Conservation (phyloP, 116 monocot species). For the Papilionanthe hybrid region DNA sequence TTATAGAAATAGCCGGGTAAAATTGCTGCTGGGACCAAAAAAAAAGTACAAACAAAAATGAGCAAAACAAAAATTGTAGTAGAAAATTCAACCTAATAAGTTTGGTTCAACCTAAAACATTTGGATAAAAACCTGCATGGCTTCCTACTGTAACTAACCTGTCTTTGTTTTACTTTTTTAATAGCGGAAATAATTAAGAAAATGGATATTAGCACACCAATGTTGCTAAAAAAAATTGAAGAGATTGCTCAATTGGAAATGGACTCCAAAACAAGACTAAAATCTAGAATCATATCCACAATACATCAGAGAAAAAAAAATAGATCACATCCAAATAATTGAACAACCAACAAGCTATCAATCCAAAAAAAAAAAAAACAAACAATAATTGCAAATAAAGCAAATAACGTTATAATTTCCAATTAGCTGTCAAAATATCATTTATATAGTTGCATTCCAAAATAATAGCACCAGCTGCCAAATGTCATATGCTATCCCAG, state of each 20-base stretch:
- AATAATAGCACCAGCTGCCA: neutral
- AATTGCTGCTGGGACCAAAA: neutral
- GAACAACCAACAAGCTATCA: neutral
- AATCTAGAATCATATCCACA: neutral
- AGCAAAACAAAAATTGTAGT: neutral
- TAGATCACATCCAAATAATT: neutral
- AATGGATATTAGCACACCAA: constrained; percentile 1
- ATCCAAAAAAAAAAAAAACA: neutral
- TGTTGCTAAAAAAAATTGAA: neutral
- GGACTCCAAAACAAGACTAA: neutral
- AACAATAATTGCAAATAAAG: neutral
- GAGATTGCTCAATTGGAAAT: neutral
- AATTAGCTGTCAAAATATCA: neutral
- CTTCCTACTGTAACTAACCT: neutral
- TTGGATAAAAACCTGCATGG: neutral
- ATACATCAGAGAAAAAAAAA: neutral
- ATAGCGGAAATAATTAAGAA: neutral
- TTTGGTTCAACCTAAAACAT: neutral
- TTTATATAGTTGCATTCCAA: neutral
- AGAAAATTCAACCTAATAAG: neutral
- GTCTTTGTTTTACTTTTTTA: neutral
- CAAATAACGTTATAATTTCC: neutral
- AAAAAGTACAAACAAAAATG: neutral
- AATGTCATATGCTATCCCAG: neutral
- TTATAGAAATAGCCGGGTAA: neutral